Evolutionary conservation across 495 filamentous ascomycete species (phyloP).

Genomic region (Daldinia grandis): DNA sequence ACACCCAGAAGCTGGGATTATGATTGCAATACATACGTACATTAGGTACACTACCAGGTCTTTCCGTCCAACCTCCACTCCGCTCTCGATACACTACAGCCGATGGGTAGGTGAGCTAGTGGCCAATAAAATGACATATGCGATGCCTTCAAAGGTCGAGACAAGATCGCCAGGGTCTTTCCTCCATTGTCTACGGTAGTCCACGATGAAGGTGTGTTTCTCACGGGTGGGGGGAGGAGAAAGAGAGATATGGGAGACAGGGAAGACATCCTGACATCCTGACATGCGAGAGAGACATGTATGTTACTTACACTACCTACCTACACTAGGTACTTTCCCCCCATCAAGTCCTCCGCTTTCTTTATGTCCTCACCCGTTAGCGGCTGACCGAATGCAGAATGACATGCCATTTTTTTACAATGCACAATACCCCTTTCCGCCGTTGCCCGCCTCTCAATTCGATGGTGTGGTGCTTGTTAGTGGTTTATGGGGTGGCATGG

Average conservation of each 20-base stretch:
- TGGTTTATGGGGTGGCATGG: conserved; percentile 8
- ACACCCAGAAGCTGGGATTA: not conserved
- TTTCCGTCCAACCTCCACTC: conserved; percentile 23
- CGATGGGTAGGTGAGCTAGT: not conserved
- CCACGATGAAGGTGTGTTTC: conserved; percentile 12
- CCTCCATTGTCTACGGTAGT: conserved; percentile 30
- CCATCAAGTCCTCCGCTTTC: conserved; percentile 11
- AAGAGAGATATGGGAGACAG: not conserved
- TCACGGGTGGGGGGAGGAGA: not conserved
- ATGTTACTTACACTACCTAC: no score
- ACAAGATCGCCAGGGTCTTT: conserved; percentile 54
- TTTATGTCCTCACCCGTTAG: conserved; percentile 35
- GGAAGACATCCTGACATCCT: no score
- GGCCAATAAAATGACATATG: conserved; percentile 47
- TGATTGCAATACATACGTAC: not conserved
- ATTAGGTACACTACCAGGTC: not conserved
- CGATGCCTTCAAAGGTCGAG: conserved; percentile 38
- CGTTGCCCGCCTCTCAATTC: conserved; percentile 13
- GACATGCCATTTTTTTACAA: conserved; percentile 34
- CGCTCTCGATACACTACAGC: conserved; percentile 18
- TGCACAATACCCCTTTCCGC: conserved; percentile 27
- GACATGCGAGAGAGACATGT: no score
- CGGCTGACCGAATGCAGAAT: conserved; percentile 41
- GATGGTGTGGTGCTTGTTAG: conserved; percentile 23
- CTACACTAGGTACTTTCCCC: no score